phyloP scores from a whole-genome alignment of 2,329 filamentous ascomycete genomes.

The Simplicillium sp. region DNA sequence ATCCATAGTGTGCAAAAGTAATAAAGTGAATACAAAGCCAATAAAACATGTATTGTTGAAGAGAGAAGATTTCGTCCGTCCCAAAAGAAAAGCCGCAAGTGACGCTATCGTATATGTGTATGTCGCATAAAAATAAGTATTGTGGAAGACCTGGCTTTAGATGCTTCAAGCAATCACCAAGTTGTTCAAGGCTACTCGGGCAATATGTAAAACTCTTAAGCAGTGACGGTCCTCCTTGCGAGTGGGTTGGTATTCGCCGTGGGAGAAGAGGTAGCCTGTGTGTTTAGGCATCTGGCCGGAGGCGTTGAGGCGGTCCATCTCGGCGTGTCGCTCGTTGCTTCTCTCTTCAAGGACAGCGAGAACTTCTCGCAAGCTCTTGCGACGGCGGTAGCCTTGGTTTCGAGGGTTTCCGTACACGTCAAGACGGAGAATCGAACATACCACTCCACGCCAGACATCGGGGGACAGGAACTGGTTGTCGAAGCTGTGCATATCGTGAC shows the following conservation, averaged over 20 bases:
- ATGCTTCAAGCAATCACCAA: conserved; percentile 39
- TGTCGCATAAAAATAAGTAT: not conserved
- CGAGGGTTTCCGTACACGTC: conserved; percentile 45
- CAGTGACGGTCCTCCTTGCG: conserved; percentile 31
- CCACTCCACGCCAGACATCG: conserved; percentile 40
- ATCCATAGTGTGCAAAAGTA: not conserved
- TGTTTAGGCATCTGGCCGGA: conserved; percentile 21
- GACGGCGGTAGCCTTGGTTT: conserved; percentile 10
- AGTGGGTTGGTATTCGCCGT: conserved; percentile 13
- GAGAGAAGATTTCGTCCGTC: not conserved
- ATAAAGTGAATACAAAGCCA: not conserved
- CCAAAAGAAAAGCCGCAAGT: too few species aligned
- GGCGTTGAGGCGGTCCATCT: conserved; percentile 35
- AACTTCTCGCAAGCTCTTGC: conserved; percentile 41
- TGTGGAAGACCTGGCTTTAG: not conserved
- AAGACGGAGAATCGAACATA: conserved; percentile 43
- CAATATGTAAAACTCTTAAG: conserved; percentile 42
- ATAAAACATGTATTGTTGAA: not conserved
- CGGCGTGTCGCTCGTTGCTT: conserved; percentile 35
- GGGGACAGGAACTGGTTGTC: conserved; percentile 39
- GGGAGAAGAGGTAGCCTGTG: conserved; percentile 16
- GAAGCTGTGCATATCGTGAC: conserved; percentile 11
- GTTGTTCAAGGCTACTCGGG: conserved; percentile 41
- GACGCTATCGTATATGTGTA: not conserved
- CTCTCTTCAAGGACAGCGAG: conserved; percentile 42